Base-by-base conservation (phyloP, 1,284 basidiomycete species). In the Amylostereum chailletii region DNA sequence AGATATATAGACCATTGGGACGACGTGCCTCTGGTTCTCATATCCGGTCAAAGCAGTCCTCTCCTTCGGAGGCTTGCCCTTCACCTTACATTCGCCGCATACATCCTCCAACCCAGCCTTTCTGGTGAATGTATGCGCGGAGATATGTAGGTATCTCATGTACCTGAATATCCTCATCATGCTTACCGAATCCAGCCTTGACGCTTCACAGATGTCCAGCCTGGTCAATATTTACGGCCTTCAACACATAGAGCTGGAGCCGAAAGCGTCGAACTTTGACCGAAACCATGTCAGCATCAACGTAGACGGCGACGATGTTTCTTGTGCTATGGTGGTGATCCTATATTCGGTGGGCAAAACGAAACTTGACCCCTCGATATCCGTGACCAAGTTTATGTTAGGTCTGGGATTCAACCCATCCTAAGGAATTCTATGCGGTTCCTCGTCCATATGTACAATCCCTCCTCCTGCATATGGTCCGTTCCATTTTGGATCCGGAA, bases 61-160 rank as follows among this genome's bases (percentile, higher is more conserved):
- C 81, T 80, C 33, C 71, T 81, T 7, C 73, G 71, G 55, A 75
- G 84, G 6, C 60, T 86, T 42, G 72, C 76, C 9, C 56, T 79
- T 30, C 70, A 68, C 32, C 62, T 89, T 29, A 47, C 75, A 33
- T 80, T 83, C 55, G 77, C 71, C 4, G 69, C 67, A 30, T 74
- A 77, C 56, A 68, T 86, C 27, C 61, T 87, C 48, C 62, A 58
- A n/a, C 72, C 75, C 6, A 67, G 71, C 31, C 53, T 79, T 7
- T 57, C 51, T 9, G 51, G 51, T 31, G 46, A 47, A 54, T 8
- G 50, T 34, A 40, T 37, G 34, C 2, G 46, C 43, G 40, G 33
- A 40, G 46, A 42, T 47, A 56, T 56, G 34, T 36, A 38, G 3
- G 5, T 29, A 5, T 37, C 27, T 30, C 32, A 10, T 5, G 4